Conservation (phyloP, 1,284 basidiomycete species). For the Ganoderma multipileum region DNA sequence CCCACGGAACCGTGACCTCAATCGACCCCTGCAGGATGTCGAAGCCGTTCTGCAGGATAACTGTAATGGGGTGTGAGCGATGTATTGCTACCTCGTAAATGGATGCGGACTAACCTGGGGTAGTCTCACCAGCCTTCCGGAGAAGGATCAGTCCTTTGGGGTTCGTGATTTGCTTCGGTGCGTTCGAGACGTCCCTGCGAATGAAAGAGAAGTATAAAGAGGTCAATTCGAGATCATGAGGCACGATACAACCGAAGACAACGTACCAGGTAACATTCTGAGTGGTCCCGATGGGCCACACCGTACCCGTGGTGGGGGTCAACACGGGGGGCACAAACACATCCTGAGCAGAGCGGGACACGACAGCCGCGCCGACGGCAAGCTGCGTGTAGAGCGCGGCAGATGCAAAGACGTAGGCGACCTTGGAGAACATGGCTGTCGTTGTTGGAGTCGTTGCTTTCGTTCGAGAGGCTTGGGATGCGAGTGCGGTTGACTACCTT, state of each 20-base stretch:
- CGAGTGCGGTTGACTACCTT: neutral
- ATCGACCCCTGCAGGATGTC: slow-evolving; percentile 22
- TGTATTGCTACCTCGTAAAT: neutral
- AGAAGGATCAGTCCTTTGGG: neutral
- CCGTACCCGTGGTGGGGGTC: slow-evolving; percentile 41
- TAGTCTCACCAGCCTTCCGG: neutral
- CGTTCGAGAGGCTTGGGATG: neutral
- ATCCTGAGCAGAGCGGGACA: slow-evolving; percentile 35
- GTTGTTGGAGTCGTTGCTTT: slow-evolving; percentile 4
- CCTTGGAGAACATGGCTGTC: slow-evolving; percentile 14
- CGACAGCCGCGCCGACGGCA: slow-evolving; percentile 18
- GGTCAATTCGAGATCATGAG: neutral
- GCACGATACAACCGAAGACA: neutral
- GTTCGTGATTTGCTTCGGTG: neutral
- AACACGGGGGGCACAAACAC: slow-evolving; percentile 50
- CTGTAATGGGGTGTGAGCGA: slow-evolving; percentile 10
- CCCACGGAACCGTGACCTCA: slow-evolving; percentile 26
- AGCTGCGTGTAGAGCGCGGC: slow-evolving; percentile 21
- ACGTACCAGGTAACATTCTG: slow-evolving; percentile 52
- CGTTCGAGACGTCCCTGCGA: slow-evolving; percentile 44
- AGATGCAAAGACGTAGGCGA: slow-evolving; percentile 17
- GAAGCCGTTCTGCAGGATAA: slow-evolving; percentile 26
- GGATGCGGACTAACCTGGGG: neutral
- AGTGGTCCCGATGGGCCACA: slow-evolving; percentile 47
- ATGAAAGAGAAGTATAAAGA: neutral